Base-by-base conservation (phyloP, 805 yeast species). In the Kluyveromyces wickerhamii region DNA sequence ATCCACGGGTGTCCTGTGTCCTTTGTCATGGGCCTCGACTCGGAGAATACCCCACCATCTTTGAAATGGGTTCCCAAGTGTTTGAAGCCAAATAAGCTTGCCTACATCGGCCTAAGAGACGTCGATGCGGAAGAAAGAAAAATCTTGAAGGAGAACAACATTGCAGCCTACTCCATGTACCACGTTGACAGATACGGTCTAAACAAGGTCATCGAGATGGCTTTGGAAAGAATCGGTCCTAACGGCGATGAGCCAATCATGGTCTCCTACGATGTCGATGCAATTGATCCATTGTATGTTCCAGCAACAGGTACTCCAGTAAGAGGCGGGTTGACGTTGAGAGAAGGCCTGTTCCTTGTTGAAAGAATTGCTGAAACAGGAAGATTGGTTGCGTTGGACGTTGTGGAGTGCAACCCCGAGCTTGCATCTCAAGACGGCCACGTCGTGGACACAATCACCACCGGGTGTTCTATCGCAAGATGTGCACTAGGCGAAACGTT, bases 241-340 rank as follows among this genome's bases (percentile, higher is more conserved):
- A 69, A 73, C 36, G 71, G 75, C 14, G 65, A 70, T 36, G 61
- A 71, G 31, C 97, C 98, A 32, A 71, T 92, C 43, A 96, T 89
- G 65, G 63, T 92, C 45, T 80, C 94, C 18, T 89, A 88, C 57
- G 98, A 89, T 55, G 96, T 89, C 28, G 98, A 89, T 62, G 96
- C 96, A 27, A 79, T 92, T 39, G 98, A 89, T 61, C 97, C 97
- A 31, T 70, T 77, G 42, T 87, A 68, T 54, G 96, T 92, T 10
- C 96, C 96, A 13, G 95, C 96, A 25, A 89, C 98, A 1, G 98
- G 98, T 36, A 92, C 98, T 1, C 89, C 96, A 27, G 98, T 89
- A 11, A 78, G 95, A 58, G 97, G 97, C 44, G 98, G 98, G 3
- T 67, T 89, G 44, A 79, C 96, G 7, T 71, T 89, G 60, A 75